These are phyloP conservation scores for Prunus mongolica DNA, from an alignment of 306 rosid species.

Conservation along the genomic window DNA sequence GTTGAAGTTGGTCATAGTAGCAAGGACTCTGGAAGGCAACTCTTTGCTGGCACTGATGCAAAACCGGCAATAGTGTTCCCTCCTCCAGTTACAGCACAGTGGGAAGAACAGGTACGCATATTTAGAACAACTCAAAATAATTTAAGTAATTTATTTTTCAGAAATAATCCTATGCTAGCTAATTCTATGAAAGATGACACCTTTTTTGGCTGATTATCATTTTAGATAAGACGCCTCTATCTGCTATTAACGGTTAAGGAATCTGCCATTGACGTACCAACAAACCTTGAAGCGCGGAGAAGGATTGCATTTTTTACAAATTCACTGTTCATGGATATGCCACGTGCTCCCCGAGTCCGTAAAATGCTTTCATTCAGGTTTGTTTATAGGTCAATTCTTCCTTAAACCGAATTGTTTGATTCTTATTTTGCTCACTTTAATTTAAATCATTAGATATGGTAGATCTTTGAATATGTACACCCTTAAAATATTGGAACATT, in stretches of 20 bases:
- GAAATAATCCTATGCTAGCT: not conserved
- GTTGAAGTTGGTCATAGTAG: conserved; percentile 74
- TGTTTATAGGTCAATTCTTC: conserved; percentile 16
- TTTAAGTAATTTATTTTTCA: not conserved
- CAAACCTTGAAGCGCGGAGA: conserved; percentile 96
- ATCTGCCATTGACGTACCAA: conserved; percentile 82
- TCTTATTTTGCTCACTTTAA: conserved; percentile 8
- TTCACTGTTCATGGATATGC: conserved; percentile 97
- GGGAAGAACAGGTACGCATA: conserved; percentile 86
- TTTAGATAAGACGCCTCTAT: conserved; percentile 81
- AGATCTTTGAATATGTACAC: not conserved
- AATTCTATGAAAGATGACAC: not conserved
- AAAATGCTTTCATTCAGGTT: conserved; percentile 96
- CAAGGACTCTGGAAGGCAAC: conserved; percentile 91
- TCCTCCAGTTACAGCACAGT: conserved; percentile 78
- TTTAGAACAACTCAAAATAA: not conserved
- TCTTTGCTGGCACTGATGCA: conserved; percentile 83
- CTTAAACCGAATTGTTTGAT: not conserved
- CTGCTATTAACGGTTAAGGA: conserved; percentile 82
- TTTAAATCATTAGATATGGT: conserved; percentile 4
- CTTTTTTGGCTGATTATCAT: conserved; percentile 22
- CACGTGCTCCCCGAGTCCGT: conserved; percentile 95
- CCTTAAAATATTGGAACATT: not conserved
- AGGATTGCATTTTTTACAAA: conserved; percentile 90
- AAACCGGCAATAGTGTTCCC: conserved; percentile 77